Percentiles rank a stretch among this genome's conserved stretches.
These are phyloP conservation scores for Cladosporium sp. DNA, from an alignment of 2,329 filamentous ascomycete species.

Conservation along the genomic window DNA sequence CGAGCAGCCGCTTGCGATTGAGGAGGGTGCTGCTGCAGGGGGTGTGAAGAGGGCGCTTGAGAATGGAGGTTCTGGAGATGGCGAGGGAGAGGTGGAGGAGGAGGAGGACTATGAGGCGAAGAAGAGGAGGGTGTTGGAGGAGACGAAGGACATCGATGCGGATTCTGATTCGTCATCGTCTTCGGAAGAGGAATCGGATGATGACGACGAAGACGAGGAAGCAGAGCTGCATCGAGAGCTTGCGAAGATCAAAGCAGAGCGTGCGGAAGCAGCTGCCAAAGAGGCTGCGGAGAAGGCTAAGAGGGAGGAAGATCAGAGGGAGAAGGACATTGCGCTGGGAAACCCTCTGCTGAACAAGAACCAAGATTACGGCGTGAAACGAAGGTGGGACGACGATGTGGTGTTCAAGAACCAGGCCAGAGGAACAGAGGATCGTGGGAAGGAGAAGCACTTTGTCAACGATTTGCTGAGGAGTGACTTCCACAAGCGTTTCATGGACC, in stretches of 20 bases:
- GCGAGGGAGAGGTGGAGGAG: slow-evolving; percentile 49
- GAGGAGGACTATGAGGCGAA: slow-evolving; percentile 72
- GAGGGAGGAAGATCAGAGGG: slow-evolving; percentile 77
- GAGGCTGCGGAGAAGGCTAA: slow-evolving; percentile 80
- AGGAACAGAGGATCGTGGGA: slow-evolving; percentile 87
- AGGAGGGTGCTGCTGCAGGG: slow-evolving; percentile 47
- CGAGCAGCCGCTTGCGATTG: slow-evolving; percentile 43
- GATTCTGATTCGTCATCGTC: slow-evolving; percentile 59
- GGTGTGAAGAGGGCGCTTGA: slow-evolving; percentile 30
- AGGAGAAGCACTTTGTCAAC: slow-evolving; percentile 78
- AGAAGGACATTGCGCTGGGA: slow-evolving; percentile 84
- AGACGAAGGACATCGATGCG: slow-evolving; percentile 84
- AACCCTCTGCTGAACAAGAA: slow-evolving; percentile 86
- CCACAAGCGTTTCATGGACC: slow-evolving; percentile 90
- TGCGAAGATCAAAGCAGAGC: slow-evolving; percentile 87
- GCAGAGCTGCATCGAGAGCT: slow-evolving; percentile 89
- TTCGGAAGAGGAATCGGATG: slow-evolving; percentile 60
- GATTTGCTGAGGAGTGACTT: slow-evolving; percentile 93
- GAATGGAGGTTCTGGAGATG: slow-evolving; percentile 40
- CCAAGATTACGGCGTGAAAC: slow-evolving; percentile 81
- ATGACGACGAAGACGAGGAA: slow-evolving; percentile 75
- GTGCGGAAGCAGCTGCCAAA: slow-evolving; percentile 76
- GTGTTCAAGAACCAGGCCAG: slow-evolving; percentile 99
- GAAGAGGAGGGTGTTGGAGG: slow-evolving; percentile 80
- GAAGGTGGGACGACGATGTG: slow-evolving; percentile 96